Percentiles rank a stretch among this genome's conserved stretches.
These are phyloP conservation scores for Podaxis sp. DNA, from an alignment of 768 basidiomycete species.

Conservation along the genomic window DNA sequence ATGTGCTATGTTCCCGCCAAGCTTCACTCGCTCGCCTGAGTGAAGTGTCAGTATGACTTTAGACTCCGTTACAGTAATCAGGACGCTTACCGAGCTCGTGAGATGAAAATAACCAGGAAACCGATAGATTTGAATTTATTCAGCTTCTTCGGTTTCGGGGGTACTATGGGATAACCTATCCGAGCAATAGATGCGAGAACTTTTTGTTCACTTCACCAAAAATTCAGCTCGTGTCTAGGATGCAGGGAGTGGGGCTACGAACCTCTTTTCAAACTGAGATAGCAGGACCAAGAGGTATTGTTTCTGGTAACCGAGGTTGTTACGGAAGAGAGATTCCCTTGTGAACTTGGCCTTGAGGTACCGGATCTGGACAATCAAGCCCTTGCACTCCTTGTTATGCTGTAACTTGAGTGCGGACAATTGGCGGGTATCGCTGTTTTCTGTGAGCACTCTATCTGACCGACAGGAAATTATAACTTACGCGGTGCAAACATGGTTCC, in stretches of 20 bases:
- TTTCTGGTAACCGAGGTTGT: slow-evolving; percentile 83
- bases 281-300: slow-evolving; percentile 79
- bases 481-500: slow-evolving; percentile 59
- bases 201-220: slow-evolving; percentile 55
- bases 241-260: slow-evolving; percentile 17
- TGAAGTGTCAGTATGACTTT: neutral
- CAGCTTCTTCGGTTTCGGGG: slow-evolving; percentile 35
- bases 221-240: neutral
- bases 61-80: neutral
- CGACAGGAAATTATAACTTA: slow-evolving; percentile 32
- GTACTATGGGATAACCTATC: slow-evolving; percentile 63
- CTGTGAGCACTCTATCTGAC: neutral
- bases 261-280: slow-evolving; percentile 70
- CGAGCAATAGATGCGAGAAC: slow-evolving; percentile 74
- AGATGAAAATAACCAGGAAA: slow-evolving; percentile 60
- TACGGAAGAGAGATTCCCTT: slow-evolving; percentile 78
- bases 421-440: slow-evolving; percentile 49
- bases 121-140: slow-evolving; percentile 58
- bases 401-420: slow-evolving; percentile 54
- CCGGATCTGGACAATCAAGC: slow-evolving; percentile 83
- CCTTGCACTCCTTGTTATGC: slow-evolving; percentile 88
- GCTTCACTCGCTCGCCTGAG: slow-evolving; percentile 56
- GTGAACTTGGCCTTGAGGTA: slow-evolving; percentile 92
- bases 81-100: slow-evolving; percentile 56
- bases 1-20: slow-evolving; percentile 63